Evolutionary conservation across 495 filamentous ascomycete genomes (phyloP), one percentile per base, ranked within the genome.

Genomic region (Penicillium cataractarum): DNA sequence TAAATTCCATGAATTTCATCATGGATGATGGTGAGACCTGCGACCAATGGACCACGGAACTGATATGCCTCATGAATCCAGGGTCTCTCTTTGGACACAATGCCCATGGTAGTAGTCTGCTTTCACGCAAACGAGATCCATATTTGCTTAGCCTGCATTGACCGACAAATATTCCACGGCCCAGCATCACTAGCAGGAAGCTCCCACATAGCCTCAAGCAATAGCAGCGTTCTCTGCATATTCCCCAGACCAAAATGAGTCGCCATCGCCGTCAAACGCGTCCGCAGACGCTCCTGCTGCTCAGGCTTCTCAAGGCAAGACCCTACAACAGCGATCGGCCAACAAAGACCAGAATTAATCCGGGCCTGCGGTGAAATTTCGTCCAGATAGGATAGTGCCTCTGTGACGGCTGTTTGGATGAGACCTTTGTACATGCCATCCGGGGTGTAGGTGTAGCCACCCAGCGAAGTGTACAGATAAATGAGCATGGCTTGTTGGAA

Each of bases 1-100:
- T 97, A 50, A 97, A 93, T 61, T 93, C 90, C 2, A 82, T 84
- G 40, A 93, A 97, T 61, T 98, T n/a, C 78, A 86, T 93, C 10
- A 92, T 97, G 12, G 93, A 97, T 69, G 93, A 92, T 26, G 93
- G 93, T 10, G 76, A 93, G 94, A 21, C 86, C 87, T 0, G 78
- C 92, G 10, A 81, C 87, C 9, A 63, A 78, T 62, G 82, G 89
- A 5, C 93, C 93, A 19, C 75, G 76, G 67, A 97, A 95, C 75
- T 71, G 80, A 46, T 9, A 0, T 22, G 31, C 17, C 15, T 15
- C 7, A n/a, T 31, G 27, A 55, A 26, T 27, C 17, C 12, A 4
- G 5, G 9, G 0, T 22, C 8, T 17, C 8, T n/a, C 35, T 15
- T 55, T 60, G 24, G 60, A 42, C 6, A 48, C 8, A 21, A 39